Evolutionary conservation across 2,329 filamentous ascomycete species (phyloP).

Genomic region (Periconia macrospinosa): DNA sequence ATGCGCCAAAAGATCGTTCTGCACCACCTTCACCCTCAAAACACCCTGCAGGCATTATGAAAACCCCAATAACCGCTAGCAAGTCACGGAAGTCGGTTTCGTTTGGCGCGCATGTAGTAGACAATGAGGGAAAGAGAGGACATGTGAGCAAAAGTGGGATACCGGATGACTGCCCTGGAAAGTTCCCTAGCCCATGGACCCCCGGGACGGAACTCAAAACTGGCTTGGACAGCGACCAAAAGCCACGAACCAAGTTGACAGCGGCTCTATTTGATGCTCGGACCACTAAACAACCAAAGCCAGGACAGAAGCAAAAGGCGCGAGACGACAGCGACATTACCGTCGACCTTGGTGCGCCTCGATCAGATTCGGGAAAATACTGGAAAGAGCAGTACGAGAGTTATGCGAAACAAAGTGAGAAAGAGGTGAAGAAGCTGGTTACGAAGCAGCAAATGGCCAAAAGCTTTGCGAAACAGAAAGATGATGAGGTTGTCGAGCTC

Average conservation of each 20-base stretch:
- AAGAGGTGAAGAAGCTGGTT: slow-evolving; percentile 75
- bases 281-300: slow-evolving; percentile 39
- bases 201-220: slow-evolving; percentile 40
- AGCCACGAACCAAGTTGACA: slow-evolving; percentile 47
- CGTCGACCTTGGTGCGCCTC: slow-evolving; percentile 71
- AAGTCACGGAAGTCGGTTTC: slow-evolving; percentile 63
- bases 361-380: slow-evolving; percentile 74
- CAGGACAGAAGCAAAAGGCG: slow-evolving; percentile 34
- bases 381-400: slow-evolving; percentile 79
- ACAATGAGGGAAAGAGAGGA: slow-evolving; percentile 57
- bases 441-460: slow-evolving; percentile 80
- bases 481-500: slow-evolving; percentile 69
- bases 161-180: slow-evolving; percentile 50
- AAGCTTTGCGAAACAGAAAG: slow-evolving; percentile 77
- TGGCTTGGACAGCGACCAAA: slow-evolving; percentile 30
- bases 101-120: slow-evolving; percentile 59
- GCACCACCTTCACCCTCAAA: slow-evolving; percentile 56
- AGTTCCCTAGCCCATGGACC: slow-evolving; percentile 57
- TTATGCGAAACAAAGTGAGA: slow-evolving; percentile 72
- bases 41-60: slow-evolving; percentile 61
- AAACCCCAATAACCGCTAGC: slow-evolving; percentile 62
- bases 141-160: slow-evolving; percentile 50
- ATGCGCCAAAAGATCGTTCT: slow-evolving; percentile 22
- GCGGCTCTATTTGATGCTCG: slow-evolving; percentile 49
- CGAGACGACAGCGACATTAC: slow-evolving; percentile 64